Percentiles rank a stretch among this genome's conserved stretches.
phyloP scores from a whole-genome alignment of 768 basidiomycete genomes.

The Kwoniella sp. region DNA sequence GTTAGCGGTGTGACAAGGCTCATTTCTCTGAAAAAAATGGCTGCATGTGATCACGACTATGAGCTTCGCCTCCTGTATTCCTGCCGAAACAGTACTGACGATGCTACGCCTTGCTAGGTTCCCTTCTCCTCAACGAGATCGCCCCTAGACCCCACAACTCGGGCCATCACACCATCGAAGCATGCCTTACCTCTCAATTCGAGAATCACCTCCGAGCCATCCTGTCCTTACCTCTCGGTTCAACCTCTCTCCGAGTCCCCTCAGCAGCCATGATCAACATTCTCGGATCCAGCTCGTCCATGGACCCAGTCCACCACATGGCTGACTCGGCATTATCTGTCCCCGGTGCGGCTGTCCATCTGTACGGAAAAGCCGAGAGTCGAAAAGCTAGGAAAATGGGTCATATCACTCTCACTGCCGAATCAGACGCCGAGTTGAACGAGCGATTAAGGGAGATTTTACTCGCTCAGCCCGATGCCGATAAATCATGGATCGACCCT shows the following conservation, averaged over 20 bases:
- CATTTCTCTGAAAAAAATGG: too few relatives aligned
- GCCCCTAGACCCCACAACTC: constrained; percentile 98
- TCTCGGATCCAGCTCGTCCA: constrained; percentile 74
- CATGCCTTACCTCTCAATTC: constrained; percentile 93
- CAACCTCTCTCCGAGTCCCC: constrained; percentile 81
- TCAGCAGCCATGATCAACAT: constrained; percentile 92
- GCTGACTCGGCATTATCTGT: constrained; percentile 66
- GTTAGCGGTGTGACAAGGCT: constrained; percentile 42
- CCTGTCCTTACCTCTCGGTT: constrained; percentile 83
- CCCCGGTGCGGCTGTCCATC: constrained; percentile 78
- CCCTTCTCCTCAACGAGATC: constrained; percentile 89
- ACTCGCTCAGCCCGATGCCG: constrained; percentile 57
- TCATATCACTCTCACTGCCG: constrained; percentile 84
- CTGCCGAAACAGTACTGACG: too few relatives aligned
- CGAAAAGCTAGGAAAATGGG: constrained; percentile 96
- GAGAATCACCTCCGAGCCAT: constrained; percentile 96
- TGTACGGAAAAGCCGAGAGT: constrained; percentile 92
- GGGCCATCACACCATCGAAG: constrained; percentile 98
- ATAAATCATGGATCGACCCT: constrained; percentile 58
- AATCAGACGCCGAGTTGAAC: constrained; percentile 74
- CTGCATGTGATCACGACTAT: too few relatives aligned
- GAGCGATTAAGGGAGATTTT: constrained; percentile 73
- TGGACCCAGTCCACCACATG: constrained; percentile 60
- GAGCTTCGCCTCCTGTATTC: too few relatives aligned
- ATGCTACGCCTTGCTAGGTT: too few relatives aligned